phyloP scores from a whole-genome alignment of 345 rosid genomes.

The Eucalyptus melliodora region DNA sequence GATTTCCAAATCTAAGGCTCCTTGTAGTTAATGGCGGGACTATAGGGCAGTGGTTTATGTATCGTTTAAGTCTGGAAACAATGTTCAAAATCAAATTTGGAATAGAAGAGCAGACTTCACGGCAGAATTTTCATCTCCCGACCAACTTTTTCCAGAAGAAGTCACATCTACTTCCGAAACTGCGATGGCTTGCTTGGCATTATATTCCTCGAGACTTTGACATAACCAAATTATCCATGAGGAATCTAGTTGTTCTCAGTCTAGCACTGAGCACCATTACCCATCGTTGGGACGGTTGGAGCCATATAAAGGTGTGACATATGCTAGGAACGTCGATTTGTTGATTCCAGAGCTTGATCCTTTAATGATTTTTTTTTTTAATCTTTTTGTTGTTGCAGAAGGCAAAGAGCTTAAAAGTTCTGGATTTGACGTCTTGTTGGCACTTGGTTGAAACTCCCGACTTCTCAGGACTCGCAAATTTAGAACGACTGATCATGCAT shows the following conservation, averaged over 20 bases:
- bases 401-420: background rate
- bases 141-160: background rate
- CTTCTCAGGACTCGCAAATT: background rate
- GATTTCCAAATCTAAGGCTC: background rate
- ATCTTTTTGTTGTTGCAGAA: background rate
- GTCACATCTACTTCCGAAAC: background rate
- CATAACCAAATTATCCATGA: background rate
- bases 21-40: background rate
- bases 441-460: background rate
- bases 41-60: background rate
- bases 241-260: background rate
- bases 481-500: background rate
- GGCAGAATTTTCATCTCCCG: background rate
- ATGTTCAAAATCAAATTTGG: background rate
- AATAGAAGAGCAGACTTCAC: too few species aligned
- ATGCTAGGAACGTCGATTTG: rapidly evolving
- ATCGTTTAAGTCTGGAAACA: background rate
- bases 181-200: background rate
- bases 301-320: background rate
- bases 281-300: background rate
- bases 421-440: background rate
- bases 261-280: background rate
- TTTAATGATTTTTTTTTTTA: background rate
- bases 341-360: background rate
- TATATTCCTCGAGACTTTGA: background rate